A percentile compares a stretch with the other conserved stretches of the same genome.
phyloP scores from a whole-genome alignment of 2,329 filamentous ascomycete genomes.

The Penicillium sp. region DNA sequence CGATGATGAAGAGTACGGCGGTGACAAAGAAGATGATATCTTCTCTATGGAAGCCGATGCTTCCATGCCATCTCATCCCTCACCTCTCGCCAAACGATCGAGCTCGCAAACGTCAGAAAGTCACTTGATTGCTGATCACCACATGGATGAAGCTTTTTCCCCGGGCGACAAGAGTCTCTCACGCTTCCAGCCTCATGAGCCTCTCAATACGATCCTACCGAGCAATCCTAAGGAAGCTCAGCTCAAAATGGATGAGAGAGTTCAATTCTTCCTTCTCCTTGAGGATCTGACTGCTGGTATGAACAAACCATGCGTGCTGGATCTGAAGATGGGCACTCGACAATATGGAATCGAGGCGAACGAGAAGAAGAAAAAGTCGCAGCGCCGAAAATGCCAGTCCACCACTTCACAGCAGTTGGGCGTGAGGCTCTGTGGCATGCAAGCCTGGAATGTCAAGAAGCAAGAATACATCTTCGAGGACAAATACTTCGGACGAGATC shows the following conservation, averaged over 20 bases:
- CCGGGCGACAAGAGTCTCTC: constrained; percentile 7
- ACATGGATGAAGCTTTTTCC: background rate
- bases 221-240: constrained; percentile 78
- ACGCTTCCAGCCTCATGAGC: constrained; percentile 15
- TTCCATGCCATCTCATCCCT: constrained; percentile 9
- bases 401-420: constrained; percentile 91
- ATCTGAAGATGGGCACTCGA: constrained; percentile 97
- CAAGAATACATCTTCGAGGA: constrained; percentile 93
- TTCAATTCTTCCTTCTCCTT: constrained; percentile 88
- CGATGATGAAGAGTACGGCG: constrained; percentile 83
- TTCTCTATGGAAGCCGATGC: constrained; percentile 66
- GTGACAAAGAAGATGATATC: constrained; percentile 71
- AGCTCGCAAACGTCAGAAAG: constrained; percentile 15
- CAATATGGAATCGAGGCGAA: constrained; percentile 93
- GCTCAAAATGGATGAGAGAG: constrained; percentile 55
- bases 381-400: constrained; percentile 85
- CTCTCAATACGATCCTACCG: constrained; percentile 47
- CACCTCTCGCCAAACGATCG: constrained; percentile 10
- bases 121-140: background rate
- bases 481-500: constrained; percentile 90
- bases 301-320: constrained; percentile 94
- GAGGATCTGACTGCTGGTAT: constrained; percentile 96
- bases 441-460: constrained; percentile 86
- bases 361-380: constrained; percentile 89
- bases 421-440: constrained; percentile 91